phyloP scores from a whole-genome alignment of 805 yeast genomes.

The Starmera pachycereana region DNA sequence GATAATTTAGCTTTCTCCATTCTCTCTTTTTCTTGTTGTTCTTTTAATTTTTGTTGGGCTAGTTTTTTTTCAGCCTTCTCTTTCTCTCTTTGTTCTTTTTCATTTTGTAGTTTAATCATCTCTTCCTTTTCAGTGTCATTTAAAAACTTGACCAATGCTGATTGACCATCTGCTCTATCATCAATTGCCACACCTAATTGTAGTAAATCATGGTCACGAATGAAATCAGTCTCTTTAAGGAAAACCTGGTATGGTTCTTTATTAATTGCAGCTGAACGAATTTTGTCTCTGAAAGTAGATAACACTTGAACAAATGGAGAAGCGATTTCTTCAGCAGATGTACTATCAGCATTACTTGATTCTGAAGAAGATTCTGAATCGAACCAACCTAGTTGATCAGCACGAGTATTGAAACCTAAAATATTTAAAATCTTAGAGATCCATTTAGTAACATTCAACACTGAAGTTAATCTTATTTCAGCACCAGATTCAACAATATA shows the following conservation, averaged over 20 bases:
- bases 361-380: conserved; percentile 23
- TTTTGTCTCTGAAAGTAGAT: conserved; percentile 71
- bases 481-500: conserved; percentile 50
- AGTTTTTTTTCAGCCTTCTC: conserved; percentile 50
- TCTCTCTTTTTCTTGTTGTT: conserved; percentile 53
- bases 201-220: conserved; percentile 65
- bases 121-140: conserved; percentile 59
- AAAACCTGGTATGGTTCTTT: conserved; percentile 40
- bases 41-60: conserved; percentile 43
- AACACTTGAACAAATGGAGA: conserved; percentile 75
- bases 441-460: conserved; percentile 55
- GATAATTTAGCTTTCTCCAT: conserved; percentile 54
- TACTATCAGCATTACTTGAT: conserved; percentile 2
- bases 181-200: conserved; percentile 77
- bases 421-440: conserved; percentile 59
- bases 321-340: conserved; percentile 50
- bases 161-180: conserved; percentile 68
- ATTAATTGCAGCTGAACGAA: conserved; percentile 65
- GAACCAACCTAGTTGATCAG: conserved; percentile 76
- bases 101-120: conserved; percentile 43
- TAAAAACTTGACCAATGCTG: conserved; percentile 79
- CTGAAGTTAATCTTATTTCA: conserved; percentile 52
- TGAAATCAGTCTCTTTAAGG: conserved; percentile 59
- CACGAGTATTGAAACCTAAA: conserved; percentile 66
- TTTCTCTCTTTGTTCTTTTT: conserved; percentile 41